Conservation (phyloP, 768 basidiomycete genomes). For the Hericium rajendrae region DNA sequence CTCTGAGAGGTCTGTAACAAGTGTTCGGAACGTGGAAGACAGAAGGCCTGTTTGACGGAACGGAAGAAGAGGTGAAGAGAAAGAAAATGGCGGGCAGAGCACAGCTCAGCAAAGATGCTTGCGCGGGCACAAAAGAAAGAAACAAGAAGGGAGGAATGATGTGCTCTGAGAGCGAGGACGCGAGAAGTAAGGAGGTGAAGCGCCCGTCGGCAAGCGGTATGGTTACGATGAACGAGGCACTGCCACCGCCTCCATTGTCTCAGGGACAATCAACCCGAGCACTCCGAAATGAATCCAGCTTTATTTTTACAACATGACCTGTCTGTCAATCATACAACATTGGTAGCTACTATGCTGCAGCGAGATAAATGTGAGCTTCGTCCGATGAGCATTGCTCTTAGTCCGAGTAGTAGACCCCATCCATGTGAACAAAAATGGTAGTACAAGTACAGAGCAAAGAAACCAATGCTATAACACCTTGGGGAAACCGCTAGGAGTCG, state of each 20-base stretch:
- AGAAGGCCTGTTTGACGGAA: slow-evolving; percentile 9
- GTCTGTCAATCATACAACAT: no score
- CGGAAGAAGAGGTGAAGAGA: slow-evolving; percentile 4
- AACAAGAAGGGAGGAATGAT: background rate
- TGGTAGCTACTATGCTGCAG: no score
- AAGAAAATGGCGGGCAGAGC: background rate
- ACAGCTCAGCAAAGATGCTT: background rate
- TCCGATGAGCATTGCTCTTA: no score
- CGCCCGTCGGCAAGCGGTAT: no score
- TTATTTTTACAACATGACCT: no score
- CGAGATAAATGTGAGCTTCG: no score
- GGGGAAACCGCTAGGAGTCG: background rate
- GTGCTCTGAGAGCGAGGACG: slow-evolving; percentile 6
- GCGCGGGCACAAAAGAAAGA: background rate
- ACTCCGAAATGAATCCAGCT: no score
- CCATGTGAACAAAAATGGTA: no score
- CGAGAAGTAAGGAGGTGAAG: background rate
- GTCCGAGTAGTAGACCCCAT: no score
- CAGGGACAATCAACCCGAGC: background rate
- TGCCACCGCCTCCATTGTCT: background rate
- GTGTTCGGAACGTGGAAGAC: background rate
- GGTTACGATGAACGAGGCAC: no score
- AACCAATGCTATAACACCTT: no score
- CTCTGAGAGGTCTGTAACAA: slow-evolving; percentile 4
- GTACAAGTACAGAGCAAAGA: no score